Base-by-base conservation (phyloP, 352 stramenopile genomes). In the Globisporangium heterothallicum region DNA sequence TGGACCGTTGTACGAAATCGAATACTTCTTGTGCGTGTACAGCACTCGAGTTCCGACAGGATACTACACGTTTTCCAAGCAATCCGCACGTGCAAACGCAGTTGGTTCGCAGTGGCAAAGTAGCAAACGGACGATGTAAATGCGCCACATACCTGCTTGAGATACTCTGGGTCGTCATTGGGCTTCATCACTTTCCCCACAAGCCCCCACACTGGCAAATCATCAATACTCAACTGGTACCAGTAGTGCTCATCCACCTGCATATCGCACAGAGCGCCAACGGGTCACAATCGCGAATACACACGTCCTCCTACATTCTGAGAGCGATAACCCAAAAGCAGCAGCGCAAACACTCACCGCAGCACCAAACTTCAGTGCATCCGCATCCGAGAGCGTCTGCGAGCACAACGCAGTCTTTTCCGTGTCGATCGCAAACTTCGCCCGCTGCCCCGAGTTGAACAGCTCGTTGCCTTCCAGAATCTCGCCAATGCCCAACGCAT, bases 161-260 rank as follows among this genome's bases (percentile, higher is more conserved):
- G 77, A 38, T 84, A 66, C 40, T 93, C 84, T 0, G 80, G 56
- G 36, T 93, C 78, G 53, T 97, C 85, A 4, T 86, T 84, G 12
- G 79, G 77, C 48, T 90, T 94, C 66, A 98, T 86, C 47, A 98
- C 88, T 71, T 99, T 97, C 24, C 97, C 97, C 22, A 99, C 96
- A 61, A 98, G 97, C 9, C 96, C 96, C 96, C 96, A 99, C 19
- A 99, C 79, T 9, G 97, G 97, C 48, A 99, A 72, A 61, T 99
- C 96, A 53, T 99, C 97, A 19, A 99, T 72, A 62, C 97, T 98
- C 83, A 99, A 92, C 74, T 99, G 95, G 72, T 99, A 99, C 86
- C 97, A 98, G 65, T 98, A 99, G 68, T 98, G 91, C 51, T 99
- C 91, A 49, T 96, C 82, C 42, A 98, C 70, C 70, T 80, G 27